Evolutionary conservation across 225 moss, liverwort and hornwort species (phyloP).

Genomic region (Straminergon stramineum): DNA sequence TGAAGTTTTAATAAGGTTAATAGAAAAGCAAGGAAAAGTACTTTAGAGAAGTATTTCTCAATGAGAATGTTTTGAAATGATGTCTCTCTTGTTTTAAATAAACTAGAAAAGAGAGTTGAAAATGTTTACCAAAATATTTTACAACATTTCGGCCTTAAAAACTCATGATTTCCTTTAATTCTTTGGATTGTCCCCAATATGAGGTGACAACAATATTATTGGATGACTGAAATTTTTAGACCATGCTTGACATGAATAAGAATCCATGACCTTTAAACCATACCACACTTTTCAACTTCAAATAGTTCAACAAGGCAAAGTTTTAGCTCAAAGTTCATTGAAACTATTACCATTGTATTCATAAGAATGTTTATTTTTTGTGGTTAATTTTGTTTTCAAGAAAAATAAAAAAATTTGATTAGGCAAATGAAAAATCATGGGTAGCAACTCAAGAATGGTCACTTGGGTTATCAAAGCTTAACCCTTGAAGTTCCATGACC

Average conservation of each 20-base stretch:
- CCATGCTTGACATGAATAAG: too few relatives aligned
- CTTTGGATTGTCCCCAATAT: too few relatives aligned
- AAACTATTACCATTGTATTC: background rate
- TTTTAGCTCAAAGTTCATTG: too few relatives aligned
- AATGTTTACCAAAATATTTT: background rate
- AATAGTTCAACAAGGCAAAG: too few relatives aligned
- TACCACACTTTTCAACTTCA: too few relatives aligned
- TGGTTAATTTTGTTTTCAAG: background rate
- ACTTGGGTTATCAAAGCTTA: rapidly evolving
- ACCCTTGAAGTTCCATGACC: background rate
- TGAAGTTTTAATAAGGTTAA: background rate
- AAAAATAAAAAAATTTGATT: too few relatives aligned
- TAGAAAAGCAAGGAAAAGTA: rapidly evolving
- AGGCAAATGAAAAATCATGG: rapidly evolving
- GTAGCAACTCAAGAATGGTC: background rate
- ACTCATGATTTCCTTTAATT: too few relatives aligned
- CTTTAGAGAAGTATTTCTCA: rapidly evolving
- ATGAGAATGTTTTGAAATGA: background rate
- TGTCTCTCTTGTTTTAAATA: background rate
- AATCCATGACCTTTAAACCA: too few relatives aligned
- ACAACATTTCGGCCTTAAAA: too few relatives aligned
- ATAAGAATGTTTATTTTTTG: background rate
- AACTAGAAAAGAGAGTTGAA: background rate
- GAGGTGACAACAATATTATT: too few relatives aligned
- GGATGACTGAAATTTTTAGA: too few relatives aligned